A percentile compares a stretch with the other conserved stretches of the same genome.
Evolutionary conservation across 805 yeast genomes (phyloP).

Genomic region (Candida sithepensis): DNA sequence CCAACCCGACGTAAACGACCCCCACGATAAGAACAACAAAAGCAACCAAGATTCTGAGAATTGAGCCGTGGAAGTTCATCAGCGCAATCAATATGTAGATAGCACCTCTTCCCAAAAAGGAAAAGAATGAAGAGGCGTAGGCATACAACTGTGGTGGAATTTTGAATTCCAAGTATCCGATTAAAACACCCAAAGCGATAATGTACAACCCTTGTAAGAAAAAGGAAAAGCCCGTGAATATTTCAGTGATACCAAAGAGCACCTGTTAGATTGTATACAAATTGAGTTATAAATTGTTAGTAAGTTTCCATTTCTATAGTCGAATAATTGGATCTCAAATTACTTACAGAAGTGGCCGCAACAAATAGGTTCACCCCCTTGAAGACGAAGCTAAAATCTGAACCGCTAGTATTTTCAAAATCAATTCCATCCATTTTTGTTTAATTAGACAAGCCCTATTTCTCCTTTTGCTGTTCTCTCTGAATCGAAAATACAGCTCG

Average conservation of each 20-base stretch:
- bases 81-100: conserved; percentile 52
- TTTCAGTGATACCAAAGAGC: conserved; percentile 46
- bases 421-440: conserved; percentile 35
- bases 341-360: conserved; percentile 50
- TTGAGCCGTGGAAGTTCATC: conserved; percentile 45
- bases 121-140: conserved; percentile 64
- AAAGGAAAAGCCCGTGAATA: conserved; percentile 37
- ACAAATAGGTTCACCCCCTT: conserved; percentile 52
- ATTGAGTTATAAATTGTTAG: background rate
- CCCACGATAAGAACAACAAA: conserved; percentile 60
- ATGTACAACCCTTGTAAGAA: conserved; percentile 60
- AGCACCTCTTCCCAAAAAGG: conserved; percentile 71
- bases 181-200: conserved; percentile 48
- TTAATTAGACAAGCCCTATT: no score
- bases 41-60: conserved; percentile 54
- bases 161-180: conserved; percentile 44
- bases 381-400: conserved; percentile 44
- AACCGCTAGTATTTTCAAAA: conserved; percentile 40
- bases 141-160: conserved; percentile 60
- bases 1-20: conserved; percentile 53
- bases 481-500: no score
- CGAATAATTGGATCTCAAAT: background rate
- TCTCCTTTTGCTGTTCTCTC: no score
- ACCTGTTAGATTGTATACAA: conserved; percentile 30
- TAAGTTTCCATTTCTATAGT: background rate